Evolutionary conservation across 2,329 filamentous ascomycete species (phyloP), one percentile per base, ranked within the genome.

Genomic region (Mollisia scopiformis): DNA sequence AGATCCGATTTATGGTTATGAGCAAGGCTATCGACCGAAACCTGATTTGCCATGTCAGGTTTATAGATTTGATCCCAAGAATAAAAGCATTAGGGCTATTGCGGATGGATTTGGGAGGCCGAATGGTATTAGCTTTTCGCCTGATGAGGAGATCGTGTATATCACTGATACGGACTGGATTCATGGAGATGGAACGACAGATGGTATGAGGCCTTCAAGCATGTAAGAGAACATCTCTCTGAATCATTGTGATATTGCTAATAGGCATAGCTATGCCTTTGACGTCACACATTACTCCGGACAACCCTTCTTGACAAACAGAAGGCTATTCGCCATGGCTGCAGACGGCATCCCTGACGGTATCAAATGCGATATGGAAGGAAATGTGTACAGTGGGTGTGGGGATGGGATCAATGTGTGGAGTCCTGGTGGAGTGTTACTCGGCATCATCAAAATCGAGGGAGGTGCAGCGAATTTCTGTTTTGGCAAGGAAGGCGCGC

Each of bases 51-150:
- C 77, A 4, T 82, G 81, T 59, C 85, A 88, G 67, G 83, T 88
- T 0, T 88, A 88, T 69, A 79, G 84, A 2, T 81, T 82, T 49
- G 79, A 84, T 47, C 78, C 80, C 1, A 30, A 62, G 0, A 85
- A 80, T 0, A 81, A 81, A 0, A 79, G 81, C 1, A 73, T 87
- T 3, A 77, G 79, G 1, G 80, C 82, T 0, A 84, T 85, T 3
- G 85, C 85, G 0, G 85, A 88, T 66, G 84, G 79, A 0, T 84
- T 88, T 57, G 76, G 69, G 0, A 75, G 80, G 33, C 83, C 83
- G 0, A 88, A 88, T 62, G 85, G 85, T 7, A 72, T 88, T 41
- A 79, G 78, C 1, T 87, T 88, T 67, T 83, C 81, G 0, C 84
- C 83, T 0, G 79, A 82, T 61, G 82, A 84, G 21, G 71, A 72